Evolutionary conservation across 176 grass and related monocot genomes (phyloP).

Genomic region (Miscanthus lutarioriparius): DNA sequence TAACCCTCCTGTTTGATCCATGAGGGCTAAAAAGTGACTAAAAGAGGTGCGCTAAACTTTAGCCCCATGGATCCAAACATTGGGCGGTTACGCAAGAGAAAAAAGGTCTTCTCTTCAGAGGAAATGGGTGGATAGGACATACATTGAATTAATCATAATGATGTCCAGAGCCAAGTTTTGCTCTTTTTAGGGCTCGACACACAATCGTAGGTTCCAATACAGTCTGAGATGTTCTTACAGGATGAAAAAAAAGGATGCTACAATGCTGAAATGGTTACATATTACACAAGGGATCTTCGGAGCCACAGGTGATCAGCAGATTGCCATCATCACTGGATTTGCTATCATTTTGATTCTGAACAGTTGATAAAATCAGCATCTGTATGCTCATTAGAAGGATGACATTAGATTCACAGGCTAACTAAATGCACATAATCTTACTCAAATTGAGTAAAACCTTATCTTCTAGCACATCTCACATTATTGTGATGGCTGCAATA

Average conservation of each 20-base stretch:
- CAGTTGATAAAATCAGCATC: constrained; percentile 19
- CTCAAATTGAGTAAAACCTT: constrained; percentile 13
- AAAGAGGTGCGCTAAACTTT: no score
- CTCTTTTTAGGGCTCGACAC: not conserved
- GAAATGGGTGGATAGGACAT: not conserved
- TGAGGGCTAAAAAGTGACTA: no score
- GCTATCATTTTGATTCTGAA: not conserved
- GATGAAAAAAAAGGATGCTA: constrained; percentile 5
- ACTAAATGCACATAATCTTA: constrained; percentile 4
- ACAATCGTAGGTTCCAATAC: constrained; percentile 19
- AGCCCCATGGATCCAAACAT: not conserved
- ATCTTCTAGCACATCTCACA: constrained; percentile 39
- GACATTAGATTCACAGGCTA: not conserved
- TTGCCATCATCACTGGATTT: not conserved
- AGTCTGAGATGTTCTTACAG: constrained; percentile 23
- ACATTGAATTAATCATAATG: not conserved
- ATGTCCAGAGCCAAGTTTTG: not conserved
- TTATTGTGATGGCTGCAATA: constrained; percentile 35
- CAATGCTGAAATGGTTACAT: constrained; percentile 16
- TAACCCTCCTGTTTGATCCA: no score
- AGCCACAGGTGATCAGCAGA: not conserved
- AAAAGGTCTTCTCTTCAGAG: not conserved
- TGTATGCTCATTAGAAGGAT: constrained; percentile 10
- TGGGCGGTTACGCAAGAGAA: not conserved
- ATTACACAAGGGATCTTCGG: not conserved